phyloP scores from a whole-genome alignment of 805 yeast species.

The Cyberlindnera meyerae region DNA sequence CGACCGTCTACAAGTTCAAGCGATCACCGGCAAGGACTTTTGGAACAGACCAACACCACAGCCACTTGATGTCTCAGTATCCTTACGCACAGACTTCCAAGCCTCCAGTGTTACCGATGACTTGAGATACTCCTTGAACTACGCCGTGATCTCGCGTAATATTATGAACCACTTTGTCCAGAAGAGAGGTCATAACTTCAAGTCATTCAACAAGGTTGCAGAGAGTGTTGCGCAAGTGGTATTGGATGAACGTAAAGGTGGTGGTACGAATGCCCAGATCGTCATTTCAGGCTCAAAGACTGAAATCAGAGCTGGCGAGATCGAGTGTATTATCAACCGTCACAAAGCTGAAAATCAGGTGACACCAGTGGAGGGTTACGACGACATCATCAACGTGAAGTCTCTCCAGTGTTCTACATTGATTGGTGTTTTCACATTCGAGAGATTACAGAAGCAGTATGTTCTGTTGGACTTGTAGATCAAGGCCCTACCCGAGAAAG shows the following conservation, averaged over 20 bases:
- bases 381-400: slow-evolving; percentile 35
- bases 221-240: slow-evolving; percentile 42
- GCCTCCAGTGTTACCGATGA: slow-evolving; percentile 81
- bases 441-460: slow-evolving; percentile 74
- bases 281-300: slow-evolving; percentile 45
- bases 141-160: slow-evolving; percentile 74
- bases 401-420: slow-evolving; percentile 60
- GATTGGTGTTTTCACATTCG: slow-evolving; percentile 94
- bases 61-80: slow-evolving; percentile 56
- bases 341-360: slow-evolving; percentile 21
- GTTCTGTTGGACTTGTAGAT: slow-evolving; percentile 50
- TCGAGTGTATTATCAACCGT: slow-evolving; percentile 39
- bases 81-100: slow-evolving; percentile 60
- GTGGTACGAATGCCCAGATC: slow-evolving; percentile 41
- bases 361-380: slow-evolving; percentile 7
- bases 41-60: slow-evolving; percentile 69
- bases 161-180: slow-evolving; percentile 48
- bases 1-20: slow-evolving; percentile 49
- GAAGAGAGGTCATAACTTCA: slow-evolving; percentile 34
- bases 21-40: slow-evolving; percentile 67
- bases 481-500: slow-evolving; percentile 36
- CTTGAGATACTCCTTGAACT: slow-evolving; percentile 75
- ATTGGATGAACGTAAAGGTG: slow-evolving; percentile 40
- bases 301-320: slow-evolving; percentile 51
- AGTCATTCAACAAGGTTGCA: slow-evolving; percentile 36